A percentile compares a stretch with the other conserved stretches of the same genome.
Evolutionary conservation across 306 rosid species (phyloP).

Genomic region (peach (Prunus persica)): Prunus_persica_NCBIv2 NC_034012.1:15956001-15956500

Average conservation of each 20-base stretch:
- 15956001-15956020: conserved; percentile 86
- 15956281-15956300: neutral
- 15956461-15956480: neutral
- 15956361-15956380: conserved; percentile 1
- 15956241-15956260: neutral
- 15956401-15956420: neutral
- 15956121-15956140: neutral
- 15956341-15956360: neutral
- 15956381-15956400: neutral
- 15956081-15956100: neutral
- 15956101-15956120: neutral
- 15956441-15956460: neutral
- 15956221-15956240: neutral
- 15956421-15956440: neutral
- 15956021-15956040: conserved; percentile 29
- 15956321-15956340: neutral
- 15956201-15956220: too few species aligned
- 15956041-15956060: conserved; percentile 11
- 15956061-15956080: neutral
- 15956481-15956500: neutral
- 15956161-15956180: too few species aligned
- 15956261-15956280: neutral
- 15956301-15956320: neutral
- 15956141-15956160: too few species aligned
- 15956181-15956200: too few species aligned